Evolutionary conservation across 495 filamentous ascomycete species (phyloP).

Genomic region (Hypoxylon trugodes): DNA sequence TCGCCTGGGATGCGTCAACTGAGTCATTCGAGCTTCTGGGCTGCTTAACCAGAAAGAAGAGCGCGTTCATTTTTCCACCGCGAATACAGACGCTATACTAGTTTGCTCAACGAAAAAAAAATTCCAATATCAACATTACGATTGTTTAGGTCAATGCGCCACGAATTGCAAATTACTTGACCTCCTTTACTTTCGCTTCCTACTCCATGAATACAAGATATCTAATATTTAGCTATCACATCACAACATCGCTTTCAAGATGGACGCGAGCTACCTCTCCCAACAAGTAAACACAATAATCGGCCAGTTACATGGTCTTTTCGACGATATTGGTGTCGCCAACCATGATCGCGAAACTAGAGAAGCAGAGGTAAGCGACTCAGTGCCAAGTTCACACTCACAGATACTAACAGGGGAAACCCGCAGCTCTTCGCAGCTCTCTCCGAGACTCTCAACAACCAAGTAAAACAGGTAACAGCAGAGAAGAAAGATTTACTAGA

Average conservation of each 20-base stretch:
- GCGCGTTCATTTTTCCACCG: constrained; percentile 14
- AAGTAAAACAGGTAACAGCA: constrained; percentile 77
- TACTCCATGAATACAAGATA: constrained; percentile 17
- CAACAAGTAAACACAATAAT: constrained; percentile 95
- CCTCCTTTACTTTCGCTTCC: background rate
- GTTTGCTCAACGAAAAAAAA: constrained; percentile 2
- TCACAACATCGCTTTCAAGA: constrained; percentile 48
- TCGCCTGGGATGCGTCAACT: constrained; percentile 42
- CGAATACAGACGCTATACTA: background rate
- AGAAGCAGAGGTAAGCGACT: constrained; percentile 77
- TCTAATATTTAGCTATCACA: background rate
- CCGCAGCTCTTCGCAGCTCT: constrained; percentile 82
- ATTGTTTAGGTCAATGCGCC: constrained; percentile 24
- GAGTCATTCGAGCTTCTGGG: constrained; percentile 20
- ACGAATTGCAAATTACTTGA: constrained; percentile 12
- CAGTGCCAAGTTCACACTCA: constrained; percentile 2
- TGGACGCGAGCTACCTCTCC: constrained; percentile 92
- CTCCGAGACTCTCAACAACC: constrained; percentile 85
- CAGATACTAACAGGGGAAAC: constrained; percentile 40
- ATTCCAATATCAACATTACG: constrained; percentile 14
- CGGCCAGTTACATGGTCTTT: constrained; percentile 87
- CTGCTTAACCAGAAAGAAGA: constrained; percentile 25
- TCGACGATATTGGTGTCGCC: constrained; percentile 94
- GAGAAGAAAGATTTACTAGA: constrained; percentile 90
- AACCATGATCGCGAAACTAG: constrained; percentile 87